phyloP scores from a whole-genome alignment of 495 filamentous ascomycete genomes.

The Penicillium diatomitis region DNA sequence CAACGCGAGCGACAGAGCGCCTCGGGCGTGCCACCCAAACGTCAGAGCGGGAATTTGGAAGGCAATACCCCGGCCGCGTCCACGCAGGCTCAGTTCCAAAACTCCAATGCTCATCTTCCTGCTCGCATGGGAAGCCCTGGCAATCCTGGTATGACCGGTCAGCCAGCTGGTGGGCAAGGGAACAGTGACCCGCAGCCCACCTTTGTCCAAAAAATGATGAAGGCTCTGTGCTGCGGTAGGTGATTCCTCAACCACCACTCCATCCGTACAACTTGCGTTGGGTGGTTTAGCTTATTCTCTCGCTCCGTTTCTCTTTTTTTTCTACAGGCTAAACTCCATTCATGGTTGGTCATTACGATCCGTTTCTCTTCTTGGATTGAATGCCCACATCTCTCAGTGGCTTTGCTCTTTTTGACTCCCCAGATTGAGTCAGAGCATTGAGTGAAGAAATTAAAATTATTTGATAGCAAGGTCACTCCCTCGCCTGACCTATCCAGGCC shows the following conservation, averaged over 20 bases:
- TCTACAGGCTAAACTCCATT: slow-evolving; percentile 21
- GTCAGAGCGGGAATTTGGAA: slow-evolving; percentile 69
- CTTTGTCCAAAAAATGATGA: slow-evolving; percentile 62
- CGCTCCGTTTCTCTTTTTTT: slow-evolving; percentile 11
- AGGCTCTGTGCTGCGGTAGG: slow-evolving; percentile 73
- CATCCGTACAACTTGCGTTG: neutral
- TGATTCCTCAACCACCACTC: slow-evolving; percentile 16
- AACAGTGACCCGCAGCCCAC: slow-evolving; percentile 42
- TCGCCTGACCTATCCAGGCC: slow-evolving; percentile 15
- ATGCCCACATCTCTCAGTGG: slow-evolving; percentile 3
- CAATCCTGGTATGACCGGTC: slow-evolving; percentile 46
- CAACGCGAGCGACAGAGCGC: slow-evolving; percentile 74
- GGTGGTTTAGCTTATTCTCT: neutral
- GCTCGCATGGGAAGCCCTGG: slow-evolving; percentile 50
- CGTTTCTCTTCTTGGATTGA: slow-evolving; percentile 3
- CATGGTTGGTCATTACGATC: slow-evolving; percentile 2
- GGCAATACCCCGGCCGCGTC: slow-evolving; percentile 70
- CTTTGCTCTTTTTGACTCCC: slow-evolving; percentile 18
- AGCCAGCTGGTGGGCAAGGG: slow-evolving; percentile 34
- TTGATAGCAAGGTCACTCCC: slow-evolving; percentile 17
- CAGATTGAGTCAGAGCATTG: slow-evolving; percentile 16
- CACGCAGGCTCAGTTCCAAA: slow-evolving; percentile 85
- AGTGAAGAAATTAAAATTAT: slow-evolving; percentile 11
- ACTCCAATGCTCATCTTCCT: slow-evolving; percentile 75
- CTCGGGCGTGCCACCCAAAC: slow-evolving; percentile 58